phyloP scores from a whole-genome alignment of 2,329 filamentous ascomycete species.

The Botrytis pseudocinerea region DNA sequence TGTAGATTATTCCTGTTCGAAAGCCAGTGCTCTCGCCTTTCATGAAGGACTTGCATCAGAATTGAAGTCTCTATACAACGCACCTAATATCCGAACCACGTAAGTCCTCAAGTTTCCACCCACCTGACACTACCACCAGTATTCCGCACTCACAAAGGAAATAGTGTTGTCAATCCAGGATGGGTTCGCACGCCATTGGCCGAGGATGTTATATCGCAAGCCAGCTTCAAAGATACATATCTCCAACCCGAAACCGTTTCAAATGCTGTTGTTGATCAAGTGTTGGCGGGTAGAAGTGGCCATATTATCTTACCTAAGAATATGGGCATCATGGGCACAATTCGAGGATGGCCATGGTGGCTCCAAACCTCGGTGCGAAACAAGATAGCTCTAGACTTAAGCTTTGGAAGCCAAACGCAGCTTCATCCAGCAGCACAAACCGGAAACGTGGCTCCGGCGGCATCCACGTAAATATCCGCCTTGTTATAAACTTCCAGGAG shows the following conservation, averaged over 20 bases:
- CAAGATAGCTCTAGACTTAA: conserved; percentile 25
- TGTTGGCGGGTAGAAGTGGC: conserved; percentile 53
- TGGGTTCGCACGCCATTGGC: conserved; percentile 62
- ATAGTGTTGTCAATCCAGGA: conserved; percentile 61
- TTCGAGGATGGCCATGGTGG: conserved; percentile 38
- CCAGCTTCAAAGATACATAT: conserved; percentile 51
- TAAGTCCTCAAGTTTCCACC: conserved; percentile 27
- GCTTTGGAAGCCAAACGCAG: background rate
- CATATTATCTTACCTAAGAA: conserved; percentile 54
- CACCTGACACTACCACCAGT: background rate
- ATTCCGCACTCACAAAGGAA: conserved; percentile 13
- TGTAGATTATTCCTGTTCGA: conserved; percentile 68
- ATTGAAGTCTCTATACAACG: conserved; percentile 59
- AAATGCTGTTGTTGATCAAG: conserved; percentile 59
- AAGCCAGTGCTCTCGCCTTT: conserved; percentile 65
- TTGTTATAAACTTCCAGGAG: background rate
- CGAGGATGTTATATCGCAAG: conserved; percentile 50
- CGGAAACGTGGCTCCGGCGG: background rate
- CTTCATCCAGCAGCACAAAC: background rate
- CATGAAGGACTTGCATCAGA: conserved; percentile 65
- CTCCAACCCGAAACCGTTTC: conserved; percentile 63
- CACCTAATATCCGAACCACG: conserved; percentile 55
- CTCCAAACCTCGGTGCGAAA: conserved; percentile 33
- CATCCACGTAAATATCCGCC: conserved; percentile 18
- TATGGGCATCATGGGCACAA: conserved; percentile 24